Evolutionary conservation across 2,329 filamentous ascomycete genomes (phyloP), one percentile per base, ranked within the genome.

Genomic region (Sodiomyces alkalinus): DNA sequence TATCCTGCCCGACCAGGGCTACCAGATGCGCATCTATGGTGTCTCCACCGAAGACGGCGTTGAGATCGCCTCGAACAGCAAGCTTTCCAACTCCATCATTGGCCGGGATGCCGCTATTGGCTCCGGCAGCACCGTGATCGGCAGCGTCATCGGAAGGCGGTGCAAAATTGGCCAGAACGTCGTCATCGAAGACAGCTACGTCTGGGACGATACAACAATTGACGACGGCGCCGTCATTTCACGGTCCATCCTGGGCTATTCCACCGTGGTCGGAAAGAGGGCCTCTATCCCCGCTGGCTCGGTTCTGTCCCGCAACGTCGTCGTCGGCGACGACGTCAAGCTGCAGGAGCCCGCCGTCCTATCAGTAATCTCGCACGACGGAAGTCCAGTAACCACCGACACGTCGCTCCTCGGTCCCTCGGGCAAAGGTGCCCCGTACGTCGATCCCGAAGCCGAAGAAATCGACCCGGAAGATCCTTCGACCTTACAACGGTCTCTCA

Each of bases 101-200:
- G 90, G 87, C 4, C 66, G 70, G 39, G 73, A 74, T 28, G 83
- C 80, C 1, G 74, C 64, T 32, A 68, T 98, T 30, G 86, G 80
- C 5, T 69, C 80, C 15, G 70, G 72, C 23, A 80, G 68, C 38
- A 64, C 59, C 1, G 67, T 98, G 18, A 62, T 62, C 7, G 79
- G 80, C 51, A 86, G 79, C 43, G 70, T 90, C 26, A 74, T 98
- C 34, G 90, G 90, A 18, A 70, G 79, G 35, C 68, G 80, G 39
- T 96, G 87, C 53, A 74, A 73, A 38, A 90, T 98, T 40, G 90
- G 90, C 6, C 76, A 71, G 40, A 81, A 90, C 39, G 86, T 90
- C 17, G 68, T 62, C 20, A 72, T 98, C 35, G 67, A 80, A 26
- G 68, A 82, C 40, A 78, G 81, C 14, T 87, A 83, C 42, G 71